Base-by-base conservation (phyloP, 345 rosid species). In the Raphanus sativus region DNA sequence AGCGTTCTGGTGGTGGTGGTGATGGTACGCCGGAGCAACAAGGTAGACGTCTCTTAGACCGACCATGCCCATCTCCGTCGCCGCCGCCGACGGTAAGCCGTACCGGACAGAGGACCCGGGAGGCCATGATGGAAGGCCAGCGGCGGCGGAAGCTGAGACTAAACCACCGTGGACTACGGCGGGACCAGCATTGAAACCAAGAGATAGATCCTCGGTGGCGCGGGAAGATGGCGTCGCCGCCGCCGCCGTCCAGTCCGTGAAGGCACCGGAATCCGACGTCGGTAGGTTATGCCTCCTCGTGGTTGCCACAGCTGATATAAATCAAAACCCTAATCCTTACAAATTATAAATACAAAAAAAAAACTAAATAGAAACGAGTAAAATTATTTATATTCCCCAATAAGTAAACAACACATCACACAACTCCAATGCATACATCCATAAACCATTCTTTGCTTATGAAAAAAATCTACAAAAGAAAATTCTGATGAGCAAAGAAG, bases 151-250 rank as follows among this genome's bases (percentile, higher is more conserved):
- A 59, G 84, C 80, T 16, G 81, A 76, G 77, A 56, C 75, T 12
- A 81, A 38, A 8, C 81, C 72, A 30, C 76, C 77, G 71, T 88
- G 82, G 4, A 80, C 77, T 2, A 77, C 73, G 50, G 89, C 9
- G 70, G 94, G 88, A 25, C 87, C 93, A 82, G 94, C 96, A 87
- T 89, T 95, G 83, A 92, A 95, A 79, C 99, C 99, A 80, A 95
- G 96, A 4, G 98, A 95, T 28, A 95, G 94, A 70, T 95, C 98
- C 84, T 89, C 97, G 8, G 92, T 84, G 52, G 87, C 86, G 15
- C 89, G 91, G 45, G 90, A 81, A 38, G 90, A 71, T 30, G 91
- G 75, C 58, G 95, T 77, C 30, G 92, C 76, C 17, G 93, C 69
- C 2, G 88, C 83, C 9, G 89, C 74, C 3, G 88, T 83, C 98